phyloP scores from a whole-genome alignment of 1,284 basidiomycete species.

The Ceratobasidium sp. region DNA sequence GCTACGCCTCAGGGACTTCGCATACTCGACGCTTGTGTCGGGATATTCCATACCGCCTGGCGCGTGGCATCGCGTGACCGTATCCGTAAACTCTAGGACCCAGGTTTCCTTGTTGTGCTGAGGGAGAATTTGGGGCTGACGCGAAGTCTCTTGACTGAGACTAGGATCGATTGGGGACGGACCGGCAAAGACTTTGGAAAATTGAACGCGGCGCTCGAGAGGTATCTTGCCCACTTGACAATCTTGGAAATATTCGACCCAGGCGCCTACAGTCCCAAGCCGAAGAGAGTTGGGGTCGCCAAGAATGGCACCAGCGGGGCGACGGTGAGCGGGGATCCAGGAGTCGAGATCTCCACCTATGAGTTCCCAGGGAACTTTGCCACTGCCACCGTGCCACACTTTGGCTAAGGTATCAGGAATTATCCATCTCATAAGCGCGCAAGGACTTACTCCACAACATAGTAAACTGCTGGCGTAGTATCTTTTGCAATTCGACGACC shows the following conservation, averaged over 20 bases:
- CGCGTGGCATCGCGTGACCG: slow-evolving; percentile 10
- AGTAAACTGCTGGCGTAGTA: not conserved
- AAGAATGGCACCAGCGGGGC: not conserved
- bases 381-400: not conserved
- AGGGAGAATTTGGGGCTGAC: not conserved
- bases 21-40: not conserved
- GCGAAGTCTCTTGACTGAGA: slow-evolving; percentile 13
- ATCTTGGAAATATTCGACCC: not conserved
- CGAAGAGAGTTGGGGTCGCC: slow-evolving; percentile 15
- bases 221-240: not conserved
- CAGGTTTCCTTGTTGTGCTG: not conserved
- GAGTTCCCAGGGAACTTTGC: not conserved
- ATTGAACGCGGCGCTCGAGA: not conserved
- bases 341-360: not conserved
- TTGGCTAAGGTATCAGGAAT: not conserved
- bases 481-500: not conserved
- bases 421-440: too few species aligned
- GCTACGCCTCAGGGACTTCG: not conserved
- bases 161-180: not conserved
- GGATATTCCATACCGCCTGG: not conserved
- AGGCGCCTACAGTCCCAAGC: not conserved
- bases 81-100: not conserved
- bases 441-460: not conserved
- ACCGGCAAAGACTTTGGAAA: not conserved
- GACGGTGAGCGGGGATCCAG: not conserved